Evolutionary conservation across 169 alveolate species (phyloP).

Genomic region (Plasmodium sp.): DNA sequence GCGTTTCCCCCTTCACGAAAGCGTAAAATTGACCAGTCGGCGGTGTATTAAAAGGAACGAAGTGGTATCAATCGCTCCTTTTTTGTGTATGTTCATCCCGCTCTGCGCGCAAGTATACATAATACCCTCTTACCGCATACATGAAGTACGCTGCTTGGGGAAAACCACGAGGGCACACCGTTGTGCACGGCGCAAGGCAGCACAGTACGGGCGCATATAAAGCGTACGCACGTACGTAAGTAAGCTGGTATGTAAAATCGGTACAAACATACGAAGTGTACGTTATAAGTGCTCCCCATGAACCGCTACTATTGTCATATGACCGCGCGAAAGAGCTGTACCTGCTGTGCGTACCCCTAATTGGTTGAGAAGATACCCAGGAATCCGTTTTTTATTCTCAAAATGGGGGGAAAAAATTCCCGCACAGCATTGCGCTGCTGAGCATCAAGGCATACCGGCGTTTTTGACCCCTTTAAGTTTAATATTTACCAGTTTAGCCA

Average conservation of each 20-base stretch:
- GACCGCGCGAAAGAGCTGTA: not conserved
- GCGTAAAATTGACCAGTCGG: not conserved
- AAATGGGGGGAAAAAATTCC: not conserved
- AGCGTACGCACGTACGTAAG: not conserved
- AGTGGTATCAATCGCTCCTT: not conserved
- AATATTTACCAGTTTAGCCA: not conserved
- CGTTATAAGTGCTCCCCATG: not conserved
- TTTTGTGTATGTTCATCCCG: not conserved
- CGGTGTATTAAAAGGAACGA: not conserved
- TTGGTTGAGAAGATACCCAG: not conserved
- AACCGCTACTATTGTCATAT: not conserved
- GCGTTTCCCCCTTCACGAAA: not conserved
- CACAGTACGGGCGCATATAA: not conserved
- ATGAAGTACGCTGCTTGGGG: not conserved
- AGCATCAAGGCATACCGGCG: not conserved
- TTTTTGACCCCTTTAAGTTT: not conserved
- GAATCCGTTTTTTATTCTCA: not conserved
- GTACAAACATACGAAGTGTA: not conserved
- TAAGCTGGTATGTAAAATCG: not conserved
- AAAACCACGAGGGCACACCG: not conserved
- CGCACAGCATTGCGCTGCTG: not conserved
- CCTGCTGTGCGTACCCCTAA: not conserved
- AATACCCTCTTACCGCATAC: not conserved
- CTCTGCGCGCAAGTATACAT: not conserved
- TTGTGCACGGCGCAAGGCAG: not conserved